These are phyloP conservation scores for Boletus vermiculosoides DNA, from an alignment of 768 basidiomycete genomes.

Conservation along the genomic window DNA sequence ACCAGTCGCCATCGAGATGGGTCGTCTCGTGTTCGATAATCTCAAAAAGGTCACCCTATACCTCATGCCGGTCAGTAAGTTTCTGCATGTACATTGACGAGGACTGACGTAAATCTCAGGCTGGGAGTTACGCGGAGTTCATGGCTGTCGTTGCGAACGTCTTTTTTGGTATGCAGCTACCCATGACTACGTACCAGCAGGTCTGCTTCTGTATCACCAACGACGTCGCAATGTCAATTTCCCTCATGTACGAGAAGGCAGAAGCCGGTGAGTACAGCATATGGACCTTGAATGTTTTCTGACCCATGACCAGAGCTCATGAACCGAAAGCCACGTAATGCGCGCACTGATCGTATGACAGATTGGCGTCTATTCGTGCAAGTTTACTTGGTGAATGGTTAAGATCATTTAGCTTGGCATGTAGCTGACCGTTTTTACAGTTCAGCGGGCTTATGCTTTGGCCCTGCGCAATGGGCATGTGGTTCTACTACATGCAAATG, in stretches of 20 bases:
- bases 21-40: slow-evolving; percentile 59
- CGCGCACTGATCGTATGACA: slow-evolving; percentile 46
- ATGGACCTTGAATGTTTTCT: background rate
- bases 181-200: slow-evolving; percentile 53
- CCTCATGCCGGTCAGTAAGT: slow-evolving; percentile 38
- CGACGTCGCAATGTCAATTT: slow-evolving; percentile 50
- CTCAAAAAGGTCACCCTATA: slow-evolving; percentile 49
- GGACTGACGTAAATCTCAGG: slow-evolving; percentile 25
- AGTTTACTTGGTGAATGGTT: slow-evolving; percentile 41
- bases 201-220: slow-evolving; percentile 53
- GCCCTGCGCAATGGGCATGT: slow-evolving; percentile 43
- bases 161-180: slow-evolving; percentile 59
- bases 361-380: slow-evolving; percentile 50
- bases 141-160: slow-evolving; percentile 57
- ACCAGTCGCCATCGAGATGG: slow-evolving; percentile 55
- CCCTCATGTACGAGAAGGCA: slow-evolving; percentile 51
- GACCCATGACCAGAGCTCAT: slow-evolving; percentile 38
- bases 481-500: slow-evolving; percentile 39
- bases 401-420: background rate
- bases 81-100: background rate
- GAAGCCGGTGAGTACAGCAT: slow-evolving; percentile 38
- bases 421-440: slow-evolving; percentile 19
- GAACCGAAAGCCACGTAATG: slow-evolving; percentile 47
- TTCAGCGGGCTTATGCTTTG: slow-evolving; percentile 45
- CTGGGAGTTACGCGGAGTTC: slow-evolving; percentile 57